phyloP scores from a whole-genome alignment of 306 rosid species.

The Prunus campanulata region DNA sequence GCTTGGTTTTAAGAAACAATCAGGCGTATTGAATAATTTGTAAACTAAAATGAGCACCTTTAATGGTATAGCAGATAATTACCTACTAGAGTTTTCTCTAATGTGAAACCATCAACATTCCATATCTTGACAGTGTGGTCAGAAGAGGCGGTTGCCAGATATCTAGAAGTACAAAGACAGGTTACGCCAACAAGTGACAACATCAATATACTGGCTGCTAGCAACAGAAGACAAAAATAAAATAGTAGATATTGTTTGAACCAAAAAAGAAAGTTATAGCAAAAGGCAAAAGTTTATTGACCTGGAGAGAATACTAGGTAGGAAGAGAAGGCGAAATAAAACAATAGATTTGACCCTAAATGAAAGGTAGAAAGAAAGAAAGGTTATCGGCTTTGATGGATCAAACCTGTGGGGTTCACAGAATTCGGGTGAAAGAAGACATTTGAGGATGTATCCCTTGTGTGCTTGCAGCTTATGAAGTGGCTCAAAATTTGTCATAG shows the following conservation, averaged over 20 bases:
- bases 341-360: background rate
- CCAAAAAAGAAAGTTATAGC: conserved; percentile 7
- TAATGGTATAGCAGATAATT: conserved; percentile 23
- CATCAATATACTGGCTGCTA: conserved; percentile 5
- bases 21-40: background rate
- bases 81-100: conserved; percentile 91
- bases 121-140: conserved; percentile 94
- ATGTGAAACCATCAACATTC: conserved; percentile 96
- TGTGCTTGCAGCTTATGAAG: conserved; percentile 99
- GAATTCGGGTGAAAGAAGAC: conserved; percentile 95
- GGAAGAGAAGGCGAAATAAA: background rate
- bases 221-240: background rate
- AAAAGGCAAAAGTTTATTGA: background rate
- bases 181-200: background rate
- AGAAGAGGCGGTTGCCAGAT: conserved; percentile 94
- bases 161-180: conserved; percentile 44
- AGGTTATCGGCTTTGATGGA: conserved; percentile 11
- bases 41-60: conserved; percentile 13
- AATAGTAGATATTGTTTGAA: background rate
- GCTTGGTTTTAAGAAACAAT: background rate
- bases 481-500: conserved; percentile 97
- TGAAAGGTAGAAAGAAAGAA: background rate
- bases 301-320: background rate
- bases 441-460: conserved; percentile 88
- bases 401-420: conserved; percentile 91